phyloP scores from a whole-genome alignment of 345 rosid species.

The Pugionium cornutum region DNA sequence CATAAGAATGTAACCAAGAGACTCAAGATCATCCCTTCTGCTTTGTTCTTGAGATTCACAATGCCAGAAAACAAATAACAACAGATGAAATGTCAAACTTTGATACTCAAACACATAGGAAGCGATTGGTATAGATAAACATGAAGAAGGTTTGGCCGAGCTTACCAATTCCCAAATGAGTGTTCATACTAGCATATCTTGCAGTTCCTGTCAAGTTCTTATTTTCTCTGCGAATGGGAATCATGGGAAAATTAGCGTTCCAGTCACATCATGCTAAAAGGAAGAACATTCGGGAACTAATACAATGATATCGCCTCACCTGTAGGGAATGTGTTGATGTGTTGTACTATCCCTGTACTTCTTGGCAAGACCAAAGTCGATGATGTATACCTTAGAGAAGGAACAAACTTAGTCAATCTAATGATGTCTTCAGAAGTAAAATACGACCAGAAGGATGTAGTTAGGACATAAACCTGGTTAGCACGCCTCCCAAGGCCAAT shows the following conservation, averaged over 20 bases:
- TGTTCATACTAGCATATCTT: slow-evolving; percentile 63
- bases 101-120: slow-evolving; percentile 30
- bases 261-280: neutral
- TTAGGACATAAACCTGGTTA: slow-evolving; percentile 47
- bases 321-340: slow-evolving; percentile 53
- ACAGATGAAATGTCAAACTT: slow-evolving; percentile 10
- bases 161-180: slow-evolving; percentile 65
- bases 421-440: neutral
- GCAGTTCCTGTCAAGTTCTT: slow-evolving; percentile 73
- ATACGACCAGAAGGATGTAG: neutral
- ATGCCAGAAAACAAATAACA: slow-evolving; percentile 22
- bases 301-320: slow-evolving; percentile 28
- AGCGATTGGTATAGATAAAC: neutral
- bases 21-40: slow-evolving; percentile 94
- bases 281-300: neutral
- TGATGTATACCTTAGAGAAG: slow-evolving; percentile 45
- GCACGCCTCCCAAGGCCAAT: slow-evolving; percentile 66
- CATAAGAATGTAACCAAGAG: slow-evolving; percentile 53
- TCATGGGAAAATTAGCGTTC: slow-evolving; percentile 6
- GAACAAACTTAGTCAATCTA: neutral
- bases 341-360: slow-evolving; percentile 54
- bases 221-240: slow-evolving; percentile 48
- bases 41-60: slow-evolving; percentile 53
- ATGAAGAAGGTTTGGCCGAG: neutral
- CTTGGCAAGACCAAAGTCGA: slow-evolving; percentile 60